Percentiles rank a stretch among this genome's conserved stretches.
phyloP scores from a whole-genome alignment of 2,329 filamentous ascomycete genomes.

The Cordyceps cicadae region DNA sequence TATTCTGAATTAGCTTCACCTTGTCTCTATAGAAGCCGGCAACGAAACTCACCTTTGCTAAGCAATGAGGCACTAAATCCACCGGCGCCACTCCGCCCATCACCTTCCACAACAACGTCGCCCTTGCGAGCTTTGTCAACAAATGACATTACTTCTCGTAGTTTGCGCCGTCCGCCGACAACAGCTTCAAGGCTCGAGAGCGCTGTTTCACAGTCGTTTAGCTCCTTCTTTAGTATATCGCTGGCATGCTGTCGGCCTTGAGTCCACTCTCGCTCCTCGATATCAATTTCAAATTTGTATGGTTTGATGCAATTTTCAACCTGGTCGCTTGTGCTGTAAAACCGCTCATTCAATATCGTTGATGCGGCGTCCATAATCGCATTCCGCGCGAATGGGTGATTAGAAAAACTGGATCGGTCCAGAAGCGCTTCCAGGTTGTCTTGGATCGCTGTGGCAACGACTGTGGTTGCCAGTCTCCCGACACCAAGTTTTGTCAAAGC shows the following conservation, averaged over 20 bases:
- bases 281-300: conserved; percentile 95
- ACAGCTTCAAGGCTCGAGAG: conserved; percentile 65
- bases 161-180: conserved; percentile 74
- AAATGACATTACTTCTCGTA: conserved; percentile 83
- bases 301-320: conserved; percentile 99
- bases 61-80: conserved; percentile 86
- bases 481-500: conserved; percentile 90
- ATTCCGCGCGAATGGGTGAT: conserved; percentile 84
- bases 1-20: conserved; percentile 30
- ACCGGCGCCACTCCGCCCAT: conserved; percentile 75
- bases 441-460: conserved; percentile 83
- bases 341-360: conserved; percentile 83
- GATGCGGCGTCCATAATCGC: conserved; percentile 89
- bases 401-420: conserved; percentile 71
- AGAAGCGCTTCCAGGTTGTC: conserved; percentile 74
- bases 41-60: conserved; percentile 56
- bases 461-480: conserved; percentile 82
- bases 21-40: neutral
- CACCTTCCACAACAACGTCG: conserved; percentile 75
- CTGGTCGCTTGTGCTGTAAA: conserved; percentile 95
- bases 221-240: conserved; percentile 74
- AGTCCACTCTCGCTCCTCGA: conserved; percentile 83
- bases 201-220: conserved; percentile 74
- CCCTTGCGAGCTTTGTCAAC: conserved; percentile 85
- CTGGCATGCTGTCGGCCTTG: conserved; percentile 77